Evolutionary conservation across 2,329 filamentous ascomycete genomes (phyloP), one percentile per base, ranked within the genome.

Genomic region (Exophiala oligosperma): DNA sequence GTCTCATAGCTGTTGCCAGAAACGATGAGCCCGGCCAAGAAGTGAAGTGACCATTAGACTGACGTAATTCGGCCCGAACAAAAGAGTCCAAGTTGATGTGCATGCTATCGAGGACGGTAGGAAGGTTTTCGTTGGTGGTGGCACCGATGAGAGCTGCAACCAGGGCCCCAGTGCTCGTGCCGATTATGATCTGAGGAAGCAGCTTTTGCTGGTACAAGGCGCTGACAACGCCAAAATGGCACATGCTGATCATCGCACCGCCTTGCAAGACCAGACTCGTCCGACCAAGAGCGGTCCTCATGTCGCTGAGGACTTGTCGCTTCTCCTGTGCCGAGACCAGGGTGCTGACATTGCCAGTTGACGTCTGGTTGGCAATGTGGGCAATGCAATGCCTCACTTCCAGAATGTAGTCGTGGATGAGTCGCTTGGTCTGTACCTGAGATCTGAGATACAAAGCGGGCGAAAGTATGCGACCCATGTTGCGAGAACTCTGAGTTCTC

Each of bases 351-450:
- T 67, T 75, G 0, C 80, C 77, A 17, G 78, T 79, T 0, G 84
- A 87, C 21, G 88, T 85, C 52, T 91, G 79, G 21, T 77, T 76
- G 28, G 86, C 87, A 38, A 97, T 87, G 68, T 92, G 87, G 60
- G 90, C 84, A 54, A 96, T 85, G 1, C 90, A 88, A 58, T 89
- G 84, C n/a, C 89, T 89, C 37, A 96, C 87, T 69, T 93, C 87
- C 0, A 87, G 86, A 61, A 96, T 87, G 70, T 97, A 97, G 72
- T 95, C 90, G 70, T 96, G 92, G 61, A 97, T 95, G 49, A 96
- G 77, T 53, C 90, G 84, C 72, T 97, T 97, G 1, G 92, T 96
- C 14, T 92, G 92, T 1, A 89, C 88, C 70, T 94, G 94, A 11
- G 91, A 89, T 57, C 88, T 84, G 67, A 92, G 92, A 76, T 92